phyloP scores from a whole-genome alignment of 768 basidiomycete genomes.

The Chalciporus piperatus region DNA sequence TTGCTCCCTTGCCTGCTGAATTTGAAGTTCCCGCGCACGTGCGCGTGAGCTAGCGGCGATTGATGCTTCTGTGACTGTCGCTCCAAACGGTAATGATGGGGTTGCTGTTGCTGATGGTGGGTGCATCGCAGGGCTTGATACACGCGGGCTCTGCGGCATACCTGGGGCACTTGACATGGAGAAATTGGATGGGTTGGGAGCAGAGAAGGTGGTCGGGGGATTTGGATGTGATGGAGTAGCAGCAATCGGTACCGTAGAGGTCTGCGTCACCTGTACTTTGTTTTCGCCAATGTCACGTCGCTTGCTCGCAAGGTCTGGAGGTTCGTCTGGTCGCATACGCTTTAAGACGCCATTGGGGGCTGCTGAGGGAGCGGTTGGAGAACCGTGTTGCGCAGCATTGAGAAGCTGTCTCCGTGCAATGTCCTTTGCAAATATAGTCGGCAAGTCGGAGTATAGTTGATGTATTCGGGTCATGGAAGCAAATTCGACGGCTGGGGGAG shows the following conservation, averaged over 20 bases:
- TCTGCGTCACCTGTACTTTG: conserved; percentile 45
- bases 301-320: conserved; percentile 48
- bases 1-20: conserved; percentile 34
- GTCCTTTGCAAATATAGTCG: conserved; percentile 61
- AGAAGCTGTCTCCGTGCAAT: conserved; percentile 43
- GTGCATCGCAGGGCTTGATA: conserved; percentile 31
- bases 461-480: conserved; percentile 57
- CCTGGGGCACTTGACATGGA: conserved; percentile 12
- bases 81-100: conserved; percentile 31
- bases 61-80: conserved; percentile 35
- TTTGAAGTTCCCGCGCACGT: conserved; percentile 35
- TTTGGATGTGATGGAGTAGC: conserved; percentile 16
- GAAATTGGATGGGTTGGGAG: conserved; percentile 16
- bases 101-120: conserved; percentile 24
- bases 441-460: conserved; percentile 61
- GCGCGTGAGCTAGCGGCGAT: conserved; percentile 31
- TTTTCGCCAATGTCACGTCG: conserved; percentile 68
- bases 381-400: conserved; percentile 28
- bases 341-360: conserved; percentile 43
- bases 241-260: conserved; percentile 22
- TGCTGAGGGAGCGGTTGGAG: conserved; percentile 15
- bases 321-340: conserved; percentile 60
- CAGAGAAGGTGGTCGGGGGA: conserved; percentile 20
- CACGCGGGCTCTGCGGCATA: conserved; percentile 32
- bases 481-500: conserved; percentile 51